Conservation (phyloP, 441 rosid genomes). For the Corymbia calophylla region DNA sequence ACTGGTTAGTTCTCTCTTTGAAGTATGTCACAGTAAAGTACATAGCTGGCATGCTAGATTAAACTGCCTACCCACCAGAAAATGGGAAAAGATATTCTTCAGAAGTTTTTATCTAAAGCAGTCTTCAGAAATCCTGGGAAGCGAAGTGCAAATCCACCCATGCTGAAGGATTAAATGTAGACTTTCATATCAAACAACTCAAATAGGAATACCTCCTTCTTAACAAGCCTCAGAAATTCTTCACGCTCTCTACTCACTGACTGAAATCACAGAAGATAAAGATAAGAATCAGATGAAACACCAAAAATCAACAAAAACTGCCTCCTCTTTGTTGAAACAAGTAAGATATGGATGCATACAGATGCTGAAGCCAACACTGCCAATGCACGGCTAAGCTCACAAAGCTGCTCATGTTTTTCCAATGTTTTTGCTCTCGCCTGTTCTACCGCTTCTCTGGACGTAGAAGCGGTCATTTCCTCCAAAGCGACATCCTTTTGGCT, state of each 20-base stretch:
- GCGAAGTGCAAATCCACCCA: not conserved
- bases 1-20: not conserved
- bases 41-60: not conserved
- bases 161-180: not conserved
- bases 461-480: slow-evolving; percentile 47
- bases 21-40: not conserved
- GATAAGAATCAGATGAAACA: not conserved
- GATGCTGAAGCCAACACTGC: slow-evolving; percentile 76
- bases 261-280: slow-evolving; percentile 30
- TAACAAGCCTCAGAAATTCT: slow-evolving; percentile 78
- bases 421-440: slow-evolving; percentile 51
- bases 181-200: not conserved
- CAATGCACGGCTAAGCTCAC: slow-evolving; percentile 71
- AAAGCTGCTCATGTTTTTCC: slow-evolving; percentile 63
- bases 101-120: not conserved
- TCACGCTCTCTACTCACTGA: slow-evolving; percentile 93
- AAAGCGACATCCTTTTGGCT: slow-evolving; percentile 50
- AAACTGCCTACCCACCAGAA: not conserved
- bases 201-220: slow-evolving; percentile 57
- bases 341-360: slow-evolving; percentile 21
- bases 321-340: not conserved
- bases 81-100: not conserved
- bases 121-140: not conserved
- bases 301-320: not conserved
- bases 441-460: slow-evolving; percentile 52